phyloP scores from a whole-genome alignment of 306 rosid species.

The Vigna mungo region DNA sequence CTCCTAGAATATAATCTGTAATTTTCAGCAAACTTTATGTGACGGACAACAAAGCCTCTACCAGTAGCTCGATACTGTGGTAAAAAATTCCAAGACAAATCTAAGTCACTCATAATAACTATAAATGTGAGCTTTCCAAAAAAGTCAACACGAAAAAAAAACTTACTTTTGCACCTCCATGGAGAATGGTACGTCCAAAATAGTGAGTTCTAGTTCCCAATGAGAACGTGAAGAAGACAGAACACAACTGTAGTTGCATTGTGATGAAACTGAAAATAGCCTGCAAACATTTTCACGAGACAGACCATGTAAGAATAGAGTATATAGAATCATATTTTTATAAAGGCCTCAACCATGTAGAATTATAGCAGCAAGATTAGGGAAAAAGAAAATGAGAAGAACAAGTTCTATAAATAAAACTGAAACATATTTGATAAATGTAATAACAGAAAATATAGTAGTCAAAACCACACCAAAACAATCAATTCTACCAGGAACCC shows the following conservation, averaged over 20 bases:
- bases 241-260: conserved; percentile 97
- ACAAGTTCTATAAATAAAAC: not conserved
- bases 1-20: conserved; percentile 95
- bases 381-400: not conserved
- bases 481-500: not conserved
- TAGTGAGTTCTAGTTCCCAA: conserved; percentile 96
- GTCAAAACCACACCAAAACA: not conserved
- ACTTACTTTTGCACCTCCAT: conserved; percentile 96
- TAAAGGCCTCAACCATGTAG: conserved; percentile 12
- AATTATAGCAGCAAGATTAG: not conserved
- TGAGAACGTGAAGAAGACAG: conserved; percentile 98
- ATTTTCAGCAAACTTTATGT: conserved; percentile 95
- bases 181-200: conserved; percentile 97
- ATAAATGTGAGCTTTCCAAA: not conserved
- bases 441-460: not conserved
- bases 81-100: conserved; percentile 36
- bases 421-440: conserved; percentile 22
- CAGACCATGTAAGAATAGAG: conserved; percentile 17
- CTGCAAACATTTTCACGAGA: conserved; percentile 59
- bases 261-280: conserved; percentile 94
- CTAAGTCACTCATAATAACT: conserved; percentile 26
- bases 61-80: conserved; percentile 98
- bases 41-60: conserved; percentile 95
- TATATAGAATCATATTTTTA: not conserved
- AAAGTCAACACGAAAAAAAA: not conserved